phyloP scores from a whole-genome alignment of 2,329 filamentous ascomycete genomes.

The Alternaria arborescens region DNA sequence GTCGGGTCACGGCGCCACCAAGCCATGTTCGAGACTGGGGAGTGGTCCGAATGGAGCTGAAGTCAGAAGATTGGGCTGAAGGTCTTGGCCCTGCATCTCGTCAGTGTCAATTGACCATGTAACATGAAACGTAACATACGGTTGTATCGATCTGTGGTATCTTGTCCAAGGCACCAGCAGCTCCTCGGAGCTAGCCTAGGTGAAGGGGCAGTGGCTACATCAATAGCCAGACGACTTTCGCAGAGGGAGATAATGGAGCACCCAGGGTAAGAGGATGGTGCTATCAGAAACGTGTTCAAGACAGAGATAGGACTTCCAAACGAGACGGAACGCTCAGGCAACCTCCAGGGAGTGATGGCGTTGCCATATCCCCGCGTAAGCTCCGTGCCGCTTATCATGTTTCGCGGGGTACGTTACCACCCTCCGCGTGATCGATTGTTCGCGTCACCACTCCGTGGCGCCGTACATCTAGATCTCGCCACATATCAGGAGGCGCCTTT shows the following conservation, averaged over 20 bases:
- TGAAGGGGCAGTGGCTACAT: constrained; percentile 10
- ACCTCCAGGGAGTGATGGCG: constrained; percentile 17
- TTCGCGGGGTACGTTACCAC: constrained; percentile 34
- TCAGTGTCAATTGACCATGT: background rate
- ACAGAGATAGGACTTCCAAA: background rate
- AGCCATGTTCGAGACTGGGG: constrained; percentile 22
- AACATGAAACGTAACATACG: background rate
- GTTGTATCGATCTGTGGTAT: constrained; percentile 1
- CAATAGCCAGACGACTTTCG: background rate
- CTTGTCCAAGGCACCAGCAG: constrained; percentile 13
- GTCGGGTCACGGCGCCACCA: constrained; percentile 45
- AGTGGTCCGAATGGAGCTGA: background rate
- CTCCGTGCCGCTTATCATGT: constrained; percentile 35
- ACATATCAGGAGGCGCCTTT: background rate
- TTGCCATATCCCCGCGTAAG: constrained; percentile 35
- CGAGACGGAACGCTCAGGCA: constrained; percentile 4
- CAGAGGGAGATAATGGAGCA: background rate
- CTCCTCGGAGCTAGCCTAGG: constrained; percentile 15
- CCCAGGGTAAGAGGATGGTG: background rate
- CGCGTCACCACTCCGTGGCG: constrained; percentile 17
- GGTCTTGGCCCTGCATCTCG: background rate
- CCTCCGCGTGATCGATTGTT: constrained; percentile 30
- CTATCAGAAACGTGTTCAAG: background rate
- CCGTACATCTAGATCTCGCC: background rate
- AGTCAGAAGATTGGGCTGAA: background rate